Evolutionary conservation across 495 filamentous ascomycete genomes (phyloP), one percentile per base, ranked within the genome.

Genomic region (Evernia prunastri): DNA sequence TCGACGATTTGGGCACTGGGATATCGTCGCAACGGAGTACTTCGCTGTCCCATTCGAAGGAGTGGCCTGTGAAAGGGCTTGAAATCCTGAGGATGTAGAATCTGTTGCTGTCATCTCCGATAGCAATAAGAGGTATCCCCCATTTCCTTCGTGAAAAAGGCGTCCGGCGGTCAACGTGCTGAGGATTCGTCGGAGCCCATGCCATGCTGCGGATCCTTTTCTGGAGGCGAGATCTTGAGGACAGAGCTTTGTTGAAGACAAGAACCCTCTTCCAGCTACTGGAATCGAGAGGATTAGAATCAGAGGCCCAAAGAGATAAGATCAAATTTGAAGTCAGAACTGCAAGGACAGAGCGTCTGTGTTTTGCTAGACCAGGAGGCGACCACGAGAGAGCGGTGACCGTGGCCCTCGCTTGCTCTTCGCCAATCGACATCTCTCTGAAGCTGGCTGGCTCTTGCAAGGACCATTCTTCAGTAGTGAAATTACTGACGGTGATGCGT

Each of bases 331-430:
- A 80, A 18, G 84, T 86, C 60, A 87, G 72, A 12, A 87, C 80
- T 12, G 80, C 82, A 15, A 89, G 74, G 29, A 82, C 79, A 67
- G 76, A 84, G 61, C 84, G 80, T 62, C 81, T 73, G 70, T 84
- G 81, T 66, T 79, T 79, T 42, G 76, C 84, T 15, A 87, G 69
- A 3, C 86, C 86, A 43, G 81, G 77, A 27, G 86, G 78, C 20
- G 84, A 87, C 87, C 87, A 89, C 23, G 75, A 75, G 33, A 88
- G 66, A 15, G 72, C 73, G 35, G 78, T 73, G 29, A 87, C 80
- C 54, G 72, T 76, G 59, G 81, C 82, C 9, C 70, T 66, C 7
- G 84, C 86, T 68, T 84, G 82, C 70, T 89, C 87, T 64, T 85
- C 84, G 6, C 82, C 87, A 54, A 88, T 74, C 12, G 85, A 86